A percentile compares a stretch with the other conserved stretches of the same genome.
Evolutionary conservation across 2,329 filamentous ascomycete species (phyloP).

Genomic region (Apiospora koreana): DNA sequence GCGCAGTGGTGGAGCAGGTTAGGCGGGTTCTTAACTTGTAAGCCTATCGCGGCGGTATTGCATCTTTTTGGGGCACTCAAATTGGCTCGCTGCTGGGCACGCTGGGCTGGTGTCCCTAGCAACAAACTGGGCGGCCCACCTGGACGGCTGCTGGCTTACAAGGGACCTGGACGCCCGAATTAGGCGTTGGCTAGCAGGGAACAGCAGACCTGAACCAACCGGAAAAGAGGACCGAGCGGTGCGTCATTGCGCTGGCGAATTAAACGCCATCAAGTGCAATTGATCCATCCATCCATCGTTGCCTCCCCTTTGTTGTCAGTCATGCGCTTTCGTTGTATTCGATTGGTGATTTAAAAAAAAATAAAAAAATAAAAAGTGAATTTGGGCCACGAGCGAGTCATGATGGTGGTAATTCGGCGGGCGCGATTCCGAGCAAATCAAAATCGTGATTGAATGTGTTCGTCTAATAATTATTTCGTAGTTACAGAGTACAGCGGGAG

Average conservation of each 20-base stretch:
- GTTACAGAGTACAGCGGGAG: no score
- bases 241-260: constrained; percentile 5
- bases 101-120: neutral
- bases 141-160: neutral
- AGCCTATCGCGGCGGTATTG: neutral
- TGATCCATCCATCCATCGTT: neutral
- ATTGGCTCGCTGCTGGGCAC: neutral
- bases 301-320: neutral
- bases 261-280: neutral
- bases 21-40: neutral
- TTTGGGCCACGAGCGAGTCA: neutral
- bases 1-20: neutral
- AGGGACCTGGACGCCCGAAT: neutral
- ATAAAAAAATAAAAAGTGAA: no score
- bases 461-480: no score
- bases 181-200: neutral
- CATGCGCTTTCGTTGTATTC: neutral
- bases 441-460: no score
- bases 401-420: no score
- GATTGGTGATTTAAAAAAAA: no score
- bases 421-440: no score
- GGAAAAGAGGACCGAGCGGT: constrained; percentile 1
- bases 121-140: neutral
- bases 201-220: neutral
- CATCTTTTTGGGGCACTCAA: neutral